Evolutionary conservation across 1,139 yeast genomes (phyloP), one percentile per base, ranked within the genome.

Genomic region (Kazachstania sp.): DNA sequence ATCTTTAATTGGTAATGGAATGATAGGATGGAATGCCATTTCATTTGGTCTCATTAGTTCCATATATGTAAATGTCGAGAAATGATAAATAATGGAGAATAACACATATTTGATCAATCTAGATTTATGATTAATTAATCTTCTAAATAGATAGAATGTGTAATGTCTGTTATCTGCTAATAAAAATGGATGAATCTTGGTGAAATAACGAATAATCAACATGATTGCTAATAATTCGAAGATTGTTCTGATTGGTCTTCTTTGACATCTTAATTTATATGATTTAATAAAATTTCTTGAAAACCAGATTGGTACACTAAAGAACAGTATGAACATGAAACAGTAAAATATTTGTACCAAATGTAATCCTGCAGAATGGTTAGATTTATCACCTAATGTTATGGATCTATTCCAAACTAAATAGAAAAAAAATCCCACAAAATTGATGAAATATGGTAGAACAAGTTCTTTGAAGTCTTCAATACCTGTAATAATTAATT

Each of bases 151-250:
- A 67, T 92, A 94, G 63, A 92, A 92, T 0, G 95, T 81, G 63
- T 81, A 87, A 63, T 92, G 98, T 53, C 98, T 78, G 67, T 94
- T 94, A 64, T 94, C 99, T 0, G 98, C 95, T 43, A 90, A 71
- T 38, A 92, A 66, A 65, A 90, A 94, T 11, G 97, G 97, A 62
- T 94, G 98, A 3, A 81, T 81, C 9, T 83, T 71, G 0, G 96
- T 85, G 60, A 76, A 83, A 46, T 72, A 71, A 37, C 78, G 72
- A 34, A 87, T 74, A 1, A 79, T 60, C 28, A 68, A 55, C 51
- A 70, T 71, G 32, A 87, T 78, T 0, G 66, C 54, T n/a, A 63
- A 28, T 50, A 64, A 48, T 50, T 69, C 72, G 19, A 67, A 37
- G 4, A 61, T 16, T 4, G 65, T 52, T 40, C 59, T 52, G 1